Percentiles rank a stretch among this genome's conserved stretches.
Evolutionary conservation across 352 stramenopile species (phyloP).

Genomic region (Globisporangium okanoganense): DNA sequence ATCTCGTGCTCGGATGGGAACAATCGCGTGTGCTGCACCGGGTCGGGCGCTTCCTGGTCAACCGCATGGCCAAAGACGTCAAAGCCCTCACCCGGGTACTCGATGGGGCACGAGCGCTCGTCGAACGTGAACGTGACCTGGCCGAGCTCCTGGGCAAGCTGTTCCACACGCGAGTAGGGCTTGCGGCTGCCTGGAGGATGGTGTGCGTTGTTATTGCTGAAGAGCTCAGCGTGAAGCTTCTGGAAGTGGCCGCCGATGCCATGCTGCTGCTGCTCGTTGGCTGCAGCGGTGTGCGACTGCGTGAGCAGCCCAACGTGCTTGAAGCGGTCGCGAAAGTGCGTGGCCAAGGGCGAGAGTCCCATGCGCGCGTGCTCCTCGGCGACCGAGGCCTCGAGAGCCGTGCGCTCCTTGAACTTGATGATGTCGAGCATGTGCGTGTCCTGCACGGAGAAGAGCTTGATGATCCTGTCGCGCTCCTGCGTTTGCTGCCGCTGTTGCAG

Average conservation of each 20-base stretch:
- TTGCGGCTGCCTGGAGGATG: not conserved
- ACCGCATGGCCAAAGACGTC: conserved; percentile 32
- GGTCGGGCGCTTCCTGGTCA: conserved; percentile 16
- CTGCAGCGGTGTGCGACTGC: conserved; percentile 29
- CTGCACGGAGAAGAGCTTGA: conserved; percentile 49
- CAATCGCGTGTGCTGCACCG: conserved; percentile 18
- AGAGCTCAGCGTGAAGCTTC: conserved; percentile 48
- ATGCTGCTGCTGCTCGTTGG: conserved; percentile 15
- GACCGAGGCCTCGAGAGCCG: conserved; percentile 23
- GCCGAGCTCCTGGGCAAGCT: conserved; percentile 20
- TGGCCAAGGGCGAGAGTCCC: conserved; percentile 39
- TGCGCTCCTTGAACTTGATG: conserved; percentile 68
- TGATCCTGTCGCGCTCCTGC: conserved; percentile 24
- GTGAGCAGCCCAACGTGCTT: conserved; percentile 54
- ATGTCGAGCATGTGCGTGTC: conserved; percentile 52
- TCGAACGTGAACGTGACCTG: conserved; percentile 10
- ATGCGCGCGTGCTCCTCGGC: conserved; percentile 37
- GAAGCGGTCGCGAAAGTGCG: conserved; percentile 61
- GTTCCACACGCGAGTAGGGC: conserved; percentile 12
- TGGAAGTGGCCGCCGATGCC: conserved; percentile 70
- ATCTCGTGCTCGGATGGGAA: conserved; percentile 53
- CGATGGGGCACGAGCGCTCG: conserved; percentile 20
- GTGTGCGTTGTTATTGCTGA: conserved; percentile 1
- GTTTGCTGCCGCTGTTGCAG: not conserved
- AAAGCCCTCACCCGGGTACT: conserved; percentile 30